A percentile compares a stretch with the other conserved stretches of the same genome.
Conservation (phyloP, 345 rosid species). For the Trapa bicornis region DNA sequence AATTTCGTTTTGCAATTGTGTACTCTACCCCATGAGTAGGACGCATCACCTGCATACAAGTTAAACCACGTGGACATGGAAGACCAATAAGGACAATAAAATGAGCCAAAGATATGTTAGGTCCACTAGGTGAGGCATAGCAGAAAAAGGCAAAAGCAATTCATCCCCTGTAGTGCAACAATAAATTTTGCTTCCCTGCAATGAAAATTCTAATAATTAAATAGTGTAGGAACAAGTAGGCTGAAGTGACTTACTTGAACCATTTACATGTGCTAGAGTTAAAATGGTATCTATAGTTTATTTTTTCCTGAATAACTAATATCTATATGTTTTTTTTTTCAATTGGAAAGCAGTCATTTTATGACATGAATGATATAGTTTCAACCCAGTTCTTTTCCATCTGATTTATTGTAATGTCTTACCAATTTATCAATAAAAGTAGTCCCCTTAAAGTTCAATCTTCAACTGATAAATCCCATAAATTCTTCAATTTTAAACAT, state of each 20-base stretch:
- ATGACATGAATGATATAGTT: neutral
- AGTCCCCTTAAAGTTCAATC: too few relatives aligned
- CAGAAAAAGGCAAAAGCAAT: neutral
- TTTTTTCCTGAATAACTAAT: neutral
- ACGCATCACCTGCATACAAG: conserved; percentile 48
- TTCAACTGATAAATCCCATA: too few relatives aligned
- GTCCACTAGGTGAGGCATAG: neutral
- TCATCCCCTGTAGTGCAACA: neutral
- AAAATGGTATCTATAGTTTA: neutral
- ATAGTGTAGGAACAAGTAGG: neutral
- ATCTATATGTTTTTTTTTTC: too few relatives aligned
- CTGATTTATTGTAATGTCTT: neutral
- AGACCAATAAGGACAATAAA: neutral
- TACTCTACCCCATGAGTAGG: conserved; percentile 64
- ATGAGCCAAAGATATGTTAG: neutral
- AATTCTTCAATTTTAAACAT: neutral
- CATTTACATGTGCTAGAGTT: neutral
- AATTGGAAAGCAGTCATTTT: neutral
- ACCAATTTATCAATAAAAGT: too few relatives aligned
- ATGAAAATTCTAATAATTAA: too few relatives aligned
- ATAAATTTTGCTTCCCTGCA: too few relatives aligned
- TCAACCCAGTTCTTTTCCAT: neutral
- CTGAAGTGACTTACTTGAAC: neutral
- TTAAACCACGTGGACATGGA: neutral
- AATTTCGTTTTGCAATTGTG: conserved; percentile 56